phyloP scores from a whole-genome alignment of 345 rosid genomes.

The Syzygium oleosum region DNA sequence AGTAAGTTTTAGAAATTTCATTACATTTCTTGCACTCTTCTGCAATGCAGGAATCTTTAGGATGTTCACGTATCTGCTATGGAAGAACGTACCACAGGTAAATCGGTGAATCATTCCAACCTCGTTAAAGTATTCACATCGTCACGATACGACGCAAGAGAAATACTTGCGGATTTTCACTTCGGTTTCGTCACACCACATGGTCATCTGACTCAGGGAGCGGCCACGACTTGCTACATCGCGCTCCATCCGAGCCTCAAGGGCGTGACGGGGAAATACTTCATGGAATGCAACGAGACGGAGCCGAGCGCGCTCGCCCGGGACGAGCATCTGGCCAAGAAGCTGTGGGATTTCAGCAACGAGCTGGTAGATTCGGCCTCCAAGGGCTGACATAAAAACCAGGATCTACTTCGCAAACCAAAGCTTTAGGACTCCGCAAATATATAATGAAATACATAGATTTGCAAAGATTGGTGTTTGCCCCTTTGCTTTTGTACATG shows the following conservation, averaged over 20 bases:
- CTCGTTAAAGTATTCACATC: not conserved
- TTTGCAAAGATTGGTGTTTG: not conserved
- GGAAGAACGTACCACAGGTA: slow-evolving; percentile 95
- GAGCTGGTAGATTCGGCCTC: slow-evolving; percentile 36
- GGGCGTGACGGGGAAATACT: slow-evolving; percentile 73
- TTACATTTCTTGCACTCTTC: not conserved
- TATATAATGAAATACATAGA: not conserved
- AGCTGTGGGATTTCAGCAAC: slow-evolving; percentile 80
- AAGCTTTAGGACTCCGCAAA: not conserved
- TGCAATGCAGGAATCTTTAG: slow-evolving; percentile 44
- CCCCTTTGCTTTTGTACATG: not conserved
- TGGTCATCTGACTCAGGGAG: slow-evolving; percentile 41
- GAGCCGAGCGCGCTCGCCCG: slow-evolving; percentile 49
- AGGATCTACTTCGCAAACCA: not conserved
- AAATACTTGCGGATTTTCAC: not conserved
- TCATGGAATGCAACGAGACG: slow-evolving; percentile 63
- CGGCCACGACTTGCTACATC: slow-evolving; percentile 86
- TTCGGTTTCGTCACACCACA: too few relatives aligned
- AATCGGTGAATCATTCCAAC: not conserved
- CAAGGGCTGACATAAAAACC: not conserved
- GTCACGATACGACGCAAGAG: not conserved
- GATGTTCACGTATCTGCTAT: slow-evolving; percentile 45
- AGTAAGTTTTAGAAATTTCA: slow-evolving; percentile 28
- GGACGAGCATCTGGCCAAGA: slow-evolving; percentile 39
- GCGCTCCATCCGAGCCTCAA: slow-evolving; percentile 66